Evolutionary conservation across 139 green algal species (phyloP).

Genomic region (Pseudopediastrum boryanum): DNA sequence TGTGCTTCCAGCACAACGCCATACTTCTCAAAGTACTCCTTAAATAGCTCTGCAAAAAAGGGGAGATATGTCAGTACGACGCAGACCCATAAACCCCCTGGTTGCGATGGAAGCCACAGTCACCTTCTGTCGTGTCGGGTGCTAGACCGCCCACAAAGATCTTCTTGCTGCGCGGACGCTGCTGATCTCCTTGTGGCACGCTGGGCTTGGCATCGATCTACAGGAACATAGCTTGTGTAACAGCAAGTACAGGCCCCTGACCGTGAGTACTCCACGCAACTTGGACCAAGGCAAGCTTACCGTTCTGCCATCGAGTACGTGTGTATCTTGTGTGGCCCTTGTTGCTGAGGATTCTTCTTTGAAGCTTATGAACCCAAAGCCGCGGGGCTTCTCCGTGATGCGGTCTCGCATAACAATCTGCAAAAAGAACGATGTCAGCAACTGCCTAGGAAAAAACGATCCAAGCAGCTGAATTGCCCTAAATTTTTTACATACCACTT

Average conservation of each 20-base stretch:
- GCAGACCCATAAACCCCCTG: no score
- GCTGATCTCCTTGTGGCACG: constrained; percentile 62
- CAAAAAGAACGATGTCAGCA: neutral
- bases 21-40: constrained; percentile 86
- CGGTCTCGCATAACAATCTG: constrained; percentile 85
- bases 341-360: constrained; percentile 58
- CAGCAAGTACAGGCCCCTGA: neutral
- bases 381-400: constrained; percentile 65
- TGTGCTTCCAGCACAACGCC: constrained; percentile 78
- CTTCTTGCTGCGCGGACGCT: constrained; percentile 73
- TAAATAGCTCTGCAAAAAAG: constrained; percentile 61
- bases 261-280: no score
- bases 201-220: constrained; percentile 89
- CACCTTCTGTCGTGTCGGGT: constrained; percentile 83
- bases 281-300: constrained; percentile 22
- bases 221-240: neutral
- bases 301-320: constrained; percentile 72
- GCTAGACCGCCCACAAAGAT: constrained; percentile 88
- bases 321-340: constrained; percentile 56
- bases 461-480: neutral
- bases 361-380: constrained; percentile 89
- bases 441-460: neutral
- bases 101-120: neutral
- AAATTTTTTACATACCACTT: constrained; percentile 60
- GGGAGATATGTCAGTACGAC: no score